phyloP scores from a whole-genome alignment of 1,284 basidiomycete genomes.

The Sporisorium scitamineum region DNA sequence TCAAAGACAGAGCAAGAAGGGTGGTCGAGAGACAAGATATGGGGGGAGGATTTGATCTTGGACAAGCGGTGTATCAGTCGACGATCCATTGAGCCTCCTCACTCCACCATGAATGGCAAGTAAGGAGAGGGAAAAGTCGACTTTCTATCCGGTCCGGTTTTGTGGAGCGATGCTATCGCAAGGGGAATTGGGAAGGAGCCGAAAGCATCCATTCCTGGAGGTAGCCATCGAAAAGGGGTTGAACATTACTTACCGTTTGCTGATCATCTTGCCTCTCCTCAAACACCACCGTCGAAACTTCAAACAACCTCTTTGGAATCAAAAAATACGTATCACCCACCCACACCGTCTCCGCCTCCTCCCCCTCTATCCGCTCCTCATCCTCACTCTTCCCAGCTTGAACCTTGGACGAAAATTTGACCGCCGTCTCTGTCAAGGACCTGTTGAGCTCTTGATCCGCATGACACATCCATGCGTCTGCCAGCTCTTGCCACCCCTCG shows the following conservation, averaged over 20 bases:
- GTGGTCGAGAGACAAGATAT: background rate
- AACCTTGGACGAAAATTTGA: slow-evolving; percentile 20
- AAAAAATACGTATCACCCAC: slow-evolving; percentile 43
- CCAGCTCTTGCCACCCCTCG: slow-evolving; percentile 94
- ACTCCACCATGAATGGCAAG: too few species aligned
- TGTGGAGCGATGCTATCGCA: too few species aligned
- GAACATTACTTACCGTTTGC: slow-evolving; percentile 18
- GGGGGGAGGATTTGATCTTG: slow-evolving; percentile 18
- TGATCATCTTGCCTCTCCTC: background rate
- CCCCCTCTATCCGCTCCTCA: background rate
- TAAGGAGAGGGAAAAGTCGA: slow-evolving; percentile 10
- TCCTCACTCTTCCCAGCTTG: background rate
- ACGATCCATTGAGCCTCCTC: slow-evolving; percentile 10
- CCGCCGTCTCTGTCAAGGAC: slow-evolving; percentile 40
- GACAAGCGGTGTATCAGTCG: slow-evolving; percentile 50
- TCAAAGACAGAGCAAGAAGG: background rate
- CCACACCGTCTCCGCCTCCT: slow-evolving; percentile 16
- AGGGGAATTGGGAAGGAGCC: background rate
- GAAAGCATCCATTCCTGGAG: too few species aligned
- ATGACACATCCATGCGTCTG: slow-evolving; percentile 99
- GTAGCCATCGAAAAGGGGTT: too few species aligned
- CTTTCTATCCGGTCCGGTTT: slow-evolving; percentile 48
- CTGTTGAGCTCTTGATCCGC: slow-evolving; percentile 76
- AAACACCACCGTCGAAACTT: background rate
- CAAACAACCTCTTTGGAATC: background rate